Evolutionary conservation across 352 stramenopile species (phyloP), one percentile per base, ranked within the genome.

Genomic region (Phytophthora sp.): DNA sequence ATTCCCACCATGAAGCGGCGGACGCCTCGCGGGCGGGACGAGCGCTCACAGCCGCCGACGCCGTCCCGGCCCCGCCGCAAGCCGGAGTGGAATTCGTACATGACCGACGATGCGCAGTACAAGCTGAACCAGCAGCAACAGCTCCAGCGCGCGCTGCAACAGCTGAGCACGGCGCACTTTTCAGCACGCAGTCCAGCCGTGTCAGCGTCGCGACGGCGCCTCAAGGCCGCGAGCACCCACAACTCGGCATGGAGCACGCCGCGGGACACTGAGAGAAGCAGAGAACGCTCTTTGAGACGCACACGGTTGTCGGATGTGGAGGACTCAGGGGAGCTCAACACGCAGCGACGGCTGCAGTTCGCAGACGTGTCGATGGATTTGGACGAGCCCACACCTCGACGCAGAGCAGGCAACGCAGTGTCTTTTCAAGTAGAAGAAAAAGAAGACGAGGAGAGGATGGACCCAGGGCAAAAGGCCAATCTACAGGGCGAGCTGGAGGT

Each of bases 1-100:
- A 30, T 36, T 15, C 31, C 9, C 30, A 42, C 23, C 27, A 74
- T 66, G 60, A 74, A 71, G 60, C 54, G 55, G 15, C 58, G 46
- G 29, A 66, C 55, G 12, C 55, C 64, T 35, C 60, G 54, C 23
- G n/a, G 54, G 7, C 53, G 56, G 16, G 13, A 31, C 16, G 63
- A 67, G 23, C 51, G 36, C 51, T 29, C 64, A n/a, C n/a, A n/a
- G 20, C 21, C 29, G 7, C n/a, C 50, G 31, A 57, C 50, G 36
- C 41, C 39, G 11, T 35, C 56, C 2, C 24, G 39, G 16, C 24
- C 58, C 16, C 68, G 50, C 24, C 53, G 61, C 45, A 74, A 74
- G 9, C 79, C 79, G 7, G 63, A 63, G 26, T 88, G 79, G 79
- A 86, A 88, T 64, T 58, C 20, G 12, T 88, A 88, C 30, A 59